These are phyloP conservation scores for Choiromyces venosus DNA, from an alignment of 495 filamentous ascomycete genomes.

Conservation along the genomic window DNA sequence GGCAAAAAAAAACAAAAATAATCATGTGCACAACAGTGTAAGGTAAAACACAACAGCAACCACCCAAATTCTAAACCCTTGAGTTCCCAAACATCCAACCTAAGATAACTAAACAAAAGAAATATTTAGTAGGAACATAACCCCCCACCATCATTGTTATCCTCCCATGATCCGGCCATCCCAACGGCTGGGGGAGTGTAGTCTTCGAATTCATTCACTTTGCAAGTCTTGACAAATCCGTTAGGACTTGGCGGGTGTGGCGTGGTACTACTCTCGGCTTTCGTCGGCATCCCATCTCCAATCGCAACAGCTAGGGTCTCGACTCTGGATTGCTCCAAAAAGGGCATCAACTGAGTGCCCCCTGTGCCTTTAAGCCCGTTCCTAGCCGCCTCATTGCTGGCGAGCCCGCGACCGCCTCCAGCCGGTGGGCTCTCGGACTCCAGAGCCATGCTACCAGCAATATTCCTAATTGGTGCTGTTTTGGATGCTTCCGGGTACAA, in stretches of 20 bases:
- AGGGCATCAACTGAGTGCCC: slow-evolving; percentile 85
- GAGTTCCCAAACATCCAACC: background rate
- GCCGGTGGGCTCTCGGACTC: slow-evolving; percentile 13
- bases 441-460: slow-evolving; percentile 14
- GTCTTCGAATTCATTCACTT: slow-evolving; percentile 41
- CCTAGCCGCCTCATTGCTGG: slow-evolving; percentile 40
- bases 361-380: slow-evolving; percentile 81
- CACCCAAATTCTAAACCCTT: background rate
- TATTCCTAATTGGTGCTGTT: slow-evolving; percentile 18
- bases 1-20: no score
- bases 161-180: slow-evolving; percentile 39
- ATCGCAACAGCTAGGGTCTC: slow-evolving; percentile 92
- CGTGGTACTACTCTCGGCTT: slow-evolving; percentile 17
- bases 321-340: slow-evolving; percentile 89
- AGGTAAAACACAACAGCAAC: background rate
- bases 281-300: slow-evolving; percentile 44
- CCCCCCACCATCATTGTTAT: slow-evolving; percentile 36
- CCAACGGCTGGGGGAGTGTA: slow-evolving; percentile 27
- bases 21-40: background rate
- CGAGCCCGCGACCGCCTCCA: slow-evolving; percentile 30
- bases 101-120: background rate
- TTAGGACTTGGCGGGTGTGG: slow-evolving; percentile 13
- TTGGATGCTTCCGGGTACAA: background rate
- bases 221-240: slow-evolving; percentile 34
- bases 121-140: slow-evolving; percentile 32